Base-by-base conservation (phyloP, 139 green algal genomes). In the Pleodorina starrii region DNA sequence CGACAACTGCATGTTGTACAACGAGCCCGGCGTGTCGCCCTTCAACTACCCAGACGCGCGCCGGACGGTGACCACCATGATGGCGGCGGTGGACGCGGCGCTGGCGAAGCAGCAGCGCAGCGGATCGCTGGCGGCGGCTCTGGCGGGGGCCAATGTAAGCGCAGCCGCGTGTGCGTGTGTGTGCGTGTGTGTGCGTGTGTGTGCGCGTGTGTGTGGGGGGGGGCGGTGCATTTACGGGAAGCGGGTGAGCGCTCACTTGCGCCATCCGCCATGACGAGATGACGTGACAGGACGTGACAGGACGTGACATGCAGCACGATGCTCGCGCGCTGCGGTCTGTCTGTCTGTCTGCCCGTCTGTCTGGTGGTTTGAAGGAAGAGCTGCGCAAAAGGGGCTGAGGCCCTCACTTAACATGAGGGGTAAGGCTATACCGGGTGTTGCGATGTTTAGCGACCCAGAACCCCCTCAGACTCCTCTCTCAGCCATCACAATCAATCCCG, bases 1-100 rank as follows among this genome's bases (percentile, higher is more conserved):
- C 60, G 60, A 87, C 60, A 87, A 87, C 81, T 87, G 81, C 60
- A 66, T 78, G 29, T 11, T 12, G 5, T 87, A 78, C 81, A 87
- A 87, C 81, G 43, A 48, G 59, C 81, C 81, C 19, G 60, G 60
- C 29, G 12, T 10, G 25, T 87, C 81, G 36, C 59, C 43, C 29
- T 48, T 38, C 60, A 87, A 87, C 60, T 77, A 29, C n/a, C 81
- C 81, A 21, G 25, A 16, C 5, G 60, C 43, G 5, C 57, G 40
- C 4, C 7, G 59, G 16, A 17, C 36, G 12, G 59, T 27, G 32
- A 21, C 2, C 0, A 4, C 25, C 29, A 66, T 87, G 60, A 42
- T 77, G 5, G 25, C 36, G 3, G 81, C 42, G 29, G 60, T 36
- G 27, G n/a, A 63, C 32, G 0, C 21, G 14, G 11, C 43, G 0